Conservation (phyloP, 2,329 filamentous ascomycete genomes). For the Endoconidiophora laricicola region DNA sequence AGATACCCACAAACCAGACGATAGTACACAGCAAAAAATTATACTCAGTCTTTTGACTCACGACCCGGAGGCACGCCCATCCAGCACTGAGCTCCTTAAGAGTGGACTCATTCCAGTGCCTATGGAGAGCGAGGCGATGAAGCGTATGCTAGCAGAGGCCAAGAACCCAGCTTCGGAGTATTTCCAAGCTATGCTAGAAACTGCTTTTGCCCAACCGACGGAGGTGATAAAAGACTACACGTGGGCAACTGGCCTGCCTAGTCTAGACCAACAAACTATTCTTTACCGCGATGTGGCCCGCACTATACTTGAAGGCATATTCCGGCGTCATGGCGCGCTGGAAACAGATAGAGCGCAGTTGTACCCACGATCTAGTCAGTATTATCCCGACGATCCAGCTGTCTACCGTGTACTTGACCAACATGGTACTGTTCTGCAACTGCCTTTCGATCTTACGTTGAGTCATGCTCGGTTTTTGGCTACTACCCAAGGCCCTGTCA, state of each 20-base stretch:
- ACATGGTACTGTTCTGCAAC: constrained; percentile 72
- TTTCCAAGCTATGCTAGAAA: constrained; percentile 77
- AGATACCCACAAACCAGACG: constrained; percentile 48
- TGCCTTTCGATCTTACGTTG: constrained; percentile 87
- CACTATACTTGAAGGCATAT: constrained; percentile 58
- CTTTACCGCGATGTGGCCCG: constrained; percentile 60
- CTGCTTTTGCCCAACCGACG: constrained; percentile 59
- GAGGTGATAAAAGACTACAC: constrained; percentile 68
- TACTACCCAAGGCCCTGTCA: constrained; percentile 42
- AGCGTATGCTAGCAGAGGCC: constrained; percentile 63
- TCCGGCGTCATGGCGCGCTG: constrained; percentile 76
- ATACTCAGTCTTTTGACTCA: constrained; percentile 68
- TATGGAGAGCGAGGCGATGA: constrained; percentile 82
- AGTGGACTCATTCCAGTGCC: constrained; percentile 78
- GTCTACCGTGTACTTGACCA: constrained; percentile 67
- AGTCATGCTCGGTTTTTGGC: constrained; percentile 76
- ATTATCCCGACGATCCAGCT: constrained; percentile 38
- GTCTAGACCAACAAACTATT: constrained; percentile 34
- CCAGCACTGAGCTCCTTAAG: constrained; percentile 64
- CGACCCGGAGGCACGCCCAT: constrained; percentile 66
- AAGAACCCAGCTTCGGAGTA: constrained; percentile 73
- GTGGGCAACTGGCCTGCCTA: constrained; percentile 52
- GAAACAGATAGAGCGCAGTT: constrained; percentile 59
- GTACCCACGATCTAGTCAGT: constrained; percentile 70
- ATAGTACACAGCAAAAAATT: constrained; percentile 63